Conservation (phyloP, 2,329 filamentous ascomycete species). For the Hymenoscyphus infarciens region DNA sequence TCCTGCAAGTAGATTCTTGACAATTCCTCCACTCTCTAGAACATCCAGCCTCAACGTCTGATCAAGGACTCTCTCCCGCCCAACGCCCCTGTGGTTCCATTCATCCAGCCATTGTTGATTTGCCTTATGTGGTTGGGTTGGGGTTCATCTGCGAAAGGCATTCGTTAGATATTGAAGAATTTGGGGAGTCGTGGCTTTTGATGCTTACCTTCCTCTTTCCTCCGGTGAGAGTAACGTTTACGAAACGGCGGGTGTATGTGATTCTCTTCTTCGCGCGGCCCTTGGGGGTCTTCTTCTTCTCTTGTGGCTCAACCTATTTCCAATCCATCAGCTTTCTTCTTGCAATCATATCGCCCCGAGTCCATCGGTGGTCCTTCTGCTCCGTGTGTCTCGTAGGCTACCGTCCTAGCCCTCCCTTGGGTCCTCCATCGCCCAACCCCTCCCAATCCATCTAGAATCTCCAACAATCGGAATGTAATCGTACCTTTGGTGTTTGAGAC, state of each 20-base stretch:
- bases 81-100: conserved; percentile 13
- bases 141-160: conserved; percentile 68
- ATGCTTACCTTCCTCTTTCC: conserved; percentile 91
- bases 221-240: conserved; percentile 95
- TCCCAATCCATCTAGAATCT: conserved; percentile 2
- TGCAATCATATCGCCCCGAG: conserved; percentile 4
- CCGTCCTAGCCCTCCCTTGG: conserved; percentile 7
- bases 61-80: conserved; percentile 25
- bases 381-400: not conserved
- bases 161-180: conserved; percentile 16
- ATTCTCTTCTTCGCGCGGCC: conserved; percentile 96
- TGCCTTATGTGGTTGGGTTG: conserved; percentile 68
- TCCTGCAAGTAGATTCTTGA: conserved; percentile 25
- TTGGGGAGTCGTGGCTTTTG: conserved; percentile 8
- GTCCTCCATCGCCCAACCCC: conserved; percentile 7
- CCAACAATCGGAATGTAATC: conserved; percentile 35
- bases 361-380: conserved; percentile 1
- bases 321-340: conserved; percentile 27
- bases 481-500: conserved; percentile 89
- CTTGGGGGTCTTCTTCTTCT: conserved; percentile 97
- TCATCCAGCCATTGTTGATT: conserved; percentile 21
- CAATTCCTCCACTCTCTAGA: conserved; percentile 27
- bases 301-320: conserved; percentile 76
- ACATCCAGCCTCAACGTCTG: conserved; percentile 27
- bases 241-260: conserved; percentile 94